Conservation (phyloP, 2,329 filamentous ascomycete genomes). For the Aureobasidium sp. region DNA sequence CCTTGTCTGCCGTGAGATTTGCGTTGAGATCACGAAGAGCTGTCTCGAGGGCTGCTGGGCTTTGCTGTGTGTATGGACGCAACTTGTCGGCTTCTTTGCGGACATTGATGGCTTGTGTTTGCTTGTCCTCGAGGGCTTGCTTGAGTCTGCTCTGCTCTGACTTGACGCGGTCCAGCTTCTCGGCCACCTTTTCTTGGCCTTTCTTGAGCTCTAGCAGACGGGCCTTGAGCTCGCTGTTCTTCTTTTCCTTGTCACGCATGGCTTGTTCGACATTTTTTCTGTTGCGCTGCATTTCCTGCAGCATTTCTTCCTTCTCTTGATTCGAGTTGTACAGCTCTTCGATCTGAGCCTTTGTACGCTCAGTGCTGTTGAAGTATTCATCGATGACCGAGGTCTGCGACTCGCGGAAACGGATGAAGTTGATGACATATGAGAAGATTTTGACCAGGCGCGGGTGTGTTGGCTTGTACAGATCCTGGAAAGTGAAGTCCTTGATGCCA, state of each 20-base stretch:
- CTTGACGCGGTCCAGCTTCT: conserved; percentile 76
- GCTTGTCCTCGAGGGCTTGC: conserved; percentile 62
- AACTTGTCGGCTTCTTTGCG: conserved; percentile 84
- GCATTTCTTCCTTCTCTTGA: conserved; percentile 71
- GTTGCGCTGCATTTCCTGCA: conserved; percentile 75
- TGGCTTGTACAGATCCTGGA: conserved; percentile 84
- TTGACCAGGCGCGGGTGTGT: conserved; percentile 85
- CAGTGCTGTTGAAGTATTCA: conserved; percentile 85
- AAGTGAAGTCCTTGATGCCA: conserved; percentile 87
- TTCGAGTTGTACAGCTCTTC: conserved; percentile 81
- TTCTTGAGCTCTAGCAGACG: conserved; percentile 71
- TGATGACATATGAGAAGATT: conserved; percentile 97
- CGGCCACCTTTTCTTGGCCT: conserved; percentile 74
- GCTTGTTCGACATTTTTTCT: conserved; percentile 73
- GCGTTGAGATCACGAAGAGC: conserved; percentile 75
- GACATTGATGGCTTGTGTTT: conserved; percentile 60
- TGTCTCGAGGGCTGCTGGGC: conserved; percentile 73
- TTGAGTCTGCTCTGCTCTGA: conserved; percentile 72
- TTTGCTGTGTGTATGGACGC: conserved; percentile 85
- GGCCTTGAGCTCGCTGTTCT: conserved; percentile 82
- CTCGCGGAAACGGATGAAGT: conserved; percentile 95
- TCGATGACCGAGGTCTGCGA: conserved; percentile 85
- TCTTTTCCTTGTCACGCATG: conserved; percentile 73
- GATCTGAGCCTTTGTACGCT: conserved; percentile 78
- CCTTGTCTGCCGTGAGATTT: conserved; percentile 68